Base-by-base conservation (phyloP, 306 rosid genomes). In the Albizia julibrissin region DNA sequence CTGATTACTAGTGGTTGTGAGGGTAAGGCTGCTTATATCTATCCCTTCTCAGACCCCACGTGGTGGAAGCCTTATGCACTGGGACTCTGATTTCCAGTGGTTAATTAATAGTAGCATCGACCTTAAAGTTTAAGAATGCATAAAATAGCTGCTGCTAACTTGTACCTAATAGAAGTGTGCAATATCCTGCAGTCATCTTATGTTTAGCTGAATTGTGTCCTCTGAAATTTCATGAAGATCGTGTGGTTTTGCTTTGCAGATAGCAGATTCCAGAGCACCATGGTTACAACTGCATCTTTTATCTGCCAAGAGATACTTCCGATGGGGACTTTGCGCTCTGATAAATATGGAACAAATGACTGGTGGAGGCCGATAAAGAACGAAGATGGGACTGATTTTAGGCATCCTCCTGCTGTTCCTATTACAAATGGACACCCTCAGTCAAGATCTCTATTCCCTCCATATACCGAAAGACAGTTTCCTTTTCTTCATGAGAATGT, bases 271-370 rank as follows among this genome's bases (percentile, higher is more conserved):
- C 89, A 84, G 31, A 94, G 87, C 80, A 81, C 85, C 78, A 73
- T 84, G 74, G 79, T 81, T 49, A 15, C 90, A 29, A 65, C 89
- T 11, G 69, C 92, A 15, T 88, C 98, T 72, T 90, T 90, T 76
- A 86, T 93, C 72, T 86, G 89, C 89, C 93, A 88, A 46, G 98
- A 94, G 33, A 78, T 91, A 77, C 89, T 88, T 61, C 91, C 92
- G 5, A 70, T 83, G 76, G 88, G 83, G 39, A 72, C 83, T 78
- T 59, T 82, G 69, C 72, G 58, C 78, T 81, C 91, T 11, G 91
- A 86, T 31, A 88, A 83, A 78, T 84, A 83, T 81, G 91, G 87
- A 74, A 64, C 70, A 26, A 79, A 52, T 81, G 90, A 87, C 84
- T 88, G 88, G 85, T 83, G 79, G 85, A 68, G 82, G 83, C 90